phyloP scores from a whole-genome alignment of 2,329 filamentous ascomycete genomes.

The Microdochium trichocladiopsis region DNA sequence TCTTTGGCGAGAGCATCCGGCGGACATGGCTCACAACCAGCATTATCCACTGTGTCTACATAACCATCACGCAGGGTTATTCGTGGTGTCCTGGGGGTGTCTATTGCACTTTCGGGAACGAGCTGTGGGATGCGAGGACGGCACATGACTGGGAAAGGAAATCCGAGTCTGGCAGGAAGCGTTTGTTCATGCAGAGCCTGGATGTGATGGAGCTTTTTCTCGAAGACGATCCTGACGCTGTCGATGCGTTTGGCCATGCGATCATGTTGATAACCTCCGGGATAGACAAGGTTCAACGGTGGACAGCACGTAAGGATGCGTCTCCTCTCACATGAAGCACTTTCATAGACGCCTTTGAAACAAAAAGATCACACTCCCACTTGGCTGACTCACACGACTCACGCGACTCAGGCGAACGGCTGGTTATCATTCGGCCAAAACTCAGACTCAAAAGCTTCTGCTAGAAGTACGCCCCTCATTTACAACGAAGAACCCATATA shows the following conservation, averaged over 20 bases:
- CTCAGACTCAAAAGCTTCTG: too few relatives aligned
- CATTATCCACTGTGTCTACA: conserved; percentile 6
- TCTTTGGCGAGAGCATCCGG: conserved; percentile 14
- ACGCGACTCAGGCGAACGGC: too few relatives aligned
- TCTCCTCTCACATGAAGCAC: too few relatives aligned
- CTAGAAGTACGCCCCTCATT: too few relatives aligned
- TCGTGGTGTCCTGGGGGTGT: conserved; percentile 11
- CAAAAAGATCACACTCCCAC: too few relatives aligned
- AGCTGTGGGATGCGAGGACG: conserved; percentile 12
- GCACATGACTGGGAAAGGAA: conserved; percentile 1
- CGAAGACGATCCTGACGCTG: neutral
- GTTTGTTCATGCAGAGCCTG: neutral
- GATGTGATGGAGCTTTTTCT: neutral
- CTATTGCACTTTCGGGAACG: conserved; percentile 9
- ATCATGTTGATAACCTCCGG: neutral
- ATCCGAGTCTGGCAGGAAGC: neutral
- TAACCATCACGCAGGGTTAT: conserved; percentile 7
- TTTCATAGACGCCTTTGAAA: too few relatives aligned
- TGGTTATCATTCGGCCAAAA: too few relatives aligned
- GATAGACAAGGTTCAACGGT: neutral
- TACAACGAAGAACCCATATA: too few relatives aligned
- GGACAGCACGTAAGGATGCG: neutral
- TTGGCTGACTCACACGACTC: too few relatives aligned
- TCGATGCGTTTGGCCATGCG: neutral
- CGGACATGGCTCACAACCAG: conserved; percentile 11